These are phyloP conservation scores for Pezicula rhizophila DNA, from an alignment of 2,329 filamentous ascomycete species.

Conservation along the genomic window DNA sequence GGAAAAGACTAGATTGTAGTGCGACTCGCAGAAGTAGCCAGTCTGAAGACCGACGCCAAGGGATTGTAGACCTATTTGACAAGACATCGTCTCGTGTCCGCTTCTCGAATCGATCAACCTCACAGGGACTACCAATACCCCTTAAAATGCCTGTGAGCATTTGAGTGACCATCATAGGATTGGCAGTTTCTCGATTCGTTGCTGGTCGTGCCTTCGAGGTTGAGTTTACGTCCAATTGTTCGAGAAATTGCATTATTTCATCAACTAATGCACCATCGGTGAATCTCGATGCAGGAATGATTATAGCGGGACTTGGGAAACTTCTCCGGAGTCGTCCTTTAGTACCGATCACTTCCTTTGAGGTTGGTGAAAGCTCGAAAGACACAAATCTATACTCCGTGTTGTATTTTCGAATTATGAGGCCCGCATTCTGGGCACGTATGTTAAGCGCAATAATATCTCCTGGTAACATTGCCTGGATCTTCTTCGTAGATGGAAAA, in stretches of 20 bases:
- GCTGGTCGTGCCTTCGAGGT: no score
- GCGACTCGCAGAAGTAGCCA: slow-evolving; percentile 50
- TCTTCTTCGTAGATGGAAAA: no score
- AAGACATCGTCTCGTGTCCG: slow-evolving; percentile 48
- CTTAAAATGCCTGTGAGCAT: slow-evolving; percentile 38
- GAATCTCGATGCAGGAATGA: slow-evolving; percentile 21
- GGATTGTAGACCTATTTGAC: slow-evolving; percentile 28
- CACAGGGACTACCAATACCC: slow-evolving; percentile 27
- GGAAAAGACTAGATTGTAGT: slow-evolving; percentile 30
- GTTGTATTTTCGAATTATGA: slow-evolving; percentile 30
- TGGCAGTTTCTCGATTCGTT: no score
- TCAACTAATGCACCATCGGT: slow-evolving; percentile 15
- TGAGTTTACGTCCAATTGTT: no score
- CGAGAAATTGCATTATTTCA: background rate
- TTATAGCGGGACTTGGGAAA: slow-evolving; percentile 35
- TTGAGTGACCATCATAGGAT: slow-evolving; percentile 46
- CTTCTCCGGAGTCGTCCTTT: slow-evolving; percentile 33
- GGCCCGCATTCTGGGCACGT: slow-evolving; percentile 36
- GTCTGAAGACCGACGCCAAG: slow-evolving; percentile 44
- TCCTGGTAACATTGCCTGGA: no score
- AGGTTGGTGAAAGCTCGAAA: slow-evolving; percentile 39
- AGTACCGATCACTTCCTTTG: slow-evolving; percentile 29
- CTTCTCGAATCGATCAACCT: slow-evolving; percentile 34
- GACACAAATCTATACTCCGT: slow-evolving; percentile 29
- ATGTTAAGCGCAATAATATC: slow-evolving; percentile 35